Conservation (phyloP, 192 early-diverging fungal genomes). For the Backusella australiensis region DNA sequence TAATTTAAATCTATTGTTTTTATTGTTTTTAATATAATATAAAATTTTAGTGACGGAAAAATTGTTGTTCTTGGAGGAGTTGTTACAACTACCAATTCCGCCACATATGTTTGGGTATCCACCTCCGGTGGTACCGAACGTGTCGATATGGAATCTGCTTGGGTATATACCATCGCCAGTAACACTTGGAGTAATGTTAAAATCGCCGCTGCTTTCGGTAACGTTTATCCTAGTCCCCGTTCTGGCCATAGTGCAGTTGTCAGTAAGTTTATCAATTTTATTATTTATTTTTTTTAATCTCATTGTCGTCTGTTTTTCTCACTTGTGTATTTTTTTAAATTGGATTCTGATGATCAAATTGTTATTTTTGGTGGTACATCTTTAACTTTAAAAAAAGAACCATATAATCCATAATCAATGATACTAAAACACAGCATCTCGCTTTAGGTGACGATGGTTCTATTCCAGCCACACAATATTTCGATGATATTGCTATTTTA, state of each 20-base stretch:
- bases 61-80: constrained; percentile 32
- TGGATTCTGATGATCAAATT: constrained; percentile 25
- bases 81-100: neutral
- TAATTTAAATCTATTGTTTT: neutral
- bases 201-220: neutral
- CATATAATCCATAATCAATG: neutral
- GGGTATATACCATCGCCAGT: constrained; percentile 15
- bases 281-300: neutral
- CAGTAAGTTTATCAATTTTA: constrained; percentile 20
- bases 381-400: neutral
- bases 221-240: neutral
- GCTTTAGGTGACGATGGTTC: constrained; percentile 13
- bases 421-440: neutral
- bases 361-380: constrained; percentile 32
- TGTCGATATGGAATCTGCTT: constrained; percentile 2
- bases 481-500: constrained; percentile 17
- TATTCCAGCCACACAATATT: no score
- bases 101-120: no score
- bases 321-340: neutral
- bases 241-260: constrained; percentile 25
- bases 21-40: neutral
- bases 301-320: neutral
- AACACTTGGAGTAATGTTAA: constrained; percentile 13
- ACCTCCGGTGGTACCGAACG: neutral
- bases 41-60: constrained; percentile 21